phyloP scores from a whole-genome alignment of 140 eudicot species.

The Bidens hawaiensis region DNA sequence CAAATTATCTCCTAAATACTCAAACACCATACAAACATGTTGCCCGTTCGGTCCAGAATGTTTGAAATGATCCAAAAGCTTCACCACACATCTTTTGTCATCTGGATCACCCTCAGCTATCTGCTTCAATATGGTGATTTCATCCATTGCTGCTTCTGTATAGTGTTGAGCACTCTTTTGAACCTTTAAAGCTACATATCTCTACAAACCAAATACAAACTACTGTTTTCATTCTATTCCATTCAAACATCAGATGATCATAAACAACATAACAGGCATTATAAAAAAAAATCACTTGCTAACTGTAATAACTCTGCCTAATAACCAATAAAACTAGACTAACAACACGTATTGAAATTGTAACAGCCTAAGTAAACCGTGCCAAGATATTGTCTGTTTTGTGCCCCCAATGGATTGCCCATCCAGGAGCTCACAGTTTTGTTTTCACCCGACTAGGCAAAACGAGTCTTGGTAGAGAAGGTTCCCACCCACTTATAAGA shows the following conservation, averaged over 20 bases:
- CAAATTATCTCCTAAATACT: slow-evolving; percentile 83
- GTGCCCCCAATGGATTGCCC: too few species aligned
- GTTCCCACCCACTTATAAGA: too few species aligned
- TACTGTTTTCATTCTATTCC: not conserved
- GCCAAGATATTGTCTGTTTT: too few species aligned
- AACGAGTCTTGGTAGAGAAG: too few species aligned
- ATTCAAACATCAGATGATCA: slow-evolving; percentile 1
- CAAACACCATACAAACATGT: slow-evolving; percentile 94
- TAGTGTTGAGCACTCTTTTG: slow-evolving; percentile 44
- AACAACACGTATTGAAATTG: not conserved
- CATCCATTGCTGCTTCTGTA: slow-evolving; percentile 96
- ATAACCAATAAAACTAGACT: not conserved
- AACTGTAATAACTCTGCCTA: not conserved
- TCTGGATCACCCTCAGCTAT: slow-evolving; percentile 84
- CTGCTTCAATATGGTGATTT: slow-evolving; percentile 71
- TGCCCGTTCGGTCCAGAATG: slow-evolving; percentile 93
- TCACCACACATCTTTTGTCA: slow-evolving; percentile 72
- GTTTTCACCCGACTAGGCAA: too few species aligned
- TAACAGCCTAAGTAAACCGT: not conserved
- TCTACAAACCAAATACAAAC: not conserved
- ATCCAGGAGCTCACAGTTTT: too few species aligned
- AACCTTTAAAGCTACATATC: not conserved
- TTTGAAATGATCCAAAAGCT: slow-evolving; percentile 86
- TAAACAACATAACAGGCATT: not conserved
- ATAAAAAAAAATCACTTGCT: slow-evolving; percentile 2